phyloP scores from a whole-genome alignment of 805 yeast species.

The Candida arabinofermentans region DNA sequence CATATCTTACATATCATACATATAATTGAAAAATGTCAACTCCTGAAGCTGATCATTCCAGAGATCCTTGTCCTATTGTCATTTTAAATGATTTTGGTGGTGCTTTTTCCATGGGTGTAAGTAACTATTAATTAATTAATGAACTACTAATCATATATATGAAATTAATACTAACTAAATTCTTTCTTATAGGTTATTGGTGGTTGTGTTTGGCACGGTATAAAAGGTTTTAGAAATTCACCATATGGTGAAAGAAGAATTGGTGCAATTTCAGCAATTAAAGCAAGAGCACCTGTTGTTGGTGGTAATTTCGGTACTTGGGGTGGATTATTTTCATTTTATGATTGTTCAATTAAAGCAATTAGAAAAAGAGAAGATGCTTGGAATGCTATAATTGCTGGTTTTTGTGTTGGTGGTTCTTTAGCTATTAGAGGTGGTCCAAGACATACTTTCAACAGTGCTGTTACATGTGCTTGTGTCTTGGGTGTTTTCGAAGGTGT shows the following conservation, averaged over 20 bases:
- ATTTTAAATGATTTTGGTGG: constrained; percentile 97
- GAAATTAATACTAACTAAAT: constrained; percentile 4
- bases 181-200: constrained; percentile 55
- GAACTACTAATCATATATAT: neutral
- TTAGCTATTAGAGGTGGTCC: constrained; percentile 98
- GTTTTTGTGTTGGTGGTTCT: constrained; percentile 97
- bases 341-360: constrained; percentile 93
- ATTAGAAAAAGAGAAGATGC: constrained; percentile 98
- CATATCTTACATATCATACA: constrained; percentile 1
- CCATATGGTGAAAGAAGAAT: constrained; percentile 93
- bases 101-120: constrained; percentile 95
- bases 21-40: constrained; percentile 47
- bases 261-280: constrained; percentile 87
- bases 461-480: constrained; percentile 95
- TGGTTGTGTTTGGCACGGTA: constrained; percentile 98
- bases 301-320: constrained; percentile 99
- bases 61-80: constrained; percentile 99
- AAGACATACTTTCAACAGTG: constrained; percentile 93
- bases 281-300: constrained; percentile 95
- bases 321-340: constrained; percentile 97
- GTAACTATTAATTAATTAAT: neutral
- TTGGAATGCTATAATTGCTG: constrained; percentile 96
- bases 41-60: constrained; percentile 80
- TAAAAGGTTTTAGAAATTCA: constrained; percentile 97
- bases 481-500: constrained; percentile 98